Base-by-base conservation (phyloP, 2,329 filamentous ascomycete genomes). In the Venturia carpophila region DNA sequence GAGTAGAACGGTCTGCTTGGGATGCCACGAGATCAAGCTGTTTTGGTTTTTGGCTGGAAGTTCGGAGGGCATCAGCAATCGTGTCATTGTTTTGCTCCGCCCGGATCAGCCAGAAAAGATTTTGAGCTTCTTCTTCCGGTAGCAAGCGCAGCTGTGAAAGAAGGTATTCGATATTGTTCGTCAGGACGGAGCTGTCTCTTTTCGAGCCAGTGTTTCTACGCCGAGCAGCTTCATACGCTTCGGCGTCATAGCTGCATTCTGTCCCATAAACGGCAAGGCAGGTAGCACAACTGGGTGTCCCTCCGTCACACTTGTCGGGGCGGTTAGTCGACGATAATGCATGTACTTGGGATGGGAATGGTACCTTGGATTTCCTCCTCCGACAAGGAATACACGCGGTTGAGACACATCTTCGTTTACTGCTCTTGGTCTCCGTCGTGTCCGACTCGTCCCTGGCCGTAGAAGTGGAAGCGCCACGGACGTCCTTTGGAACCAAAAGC, bases 221-320 rank as follows among this genome's bases (percentile, higher is more conserved):
- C 19, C 34, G 61, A 5, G 41, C 43, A 49, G 30, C 45, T 39
- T 63, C 61, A 34, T 39, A 43, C 1, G 49, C 63, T 5, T 81
- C 79, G 24, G 74, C 73, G 68, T 82, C 80, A 71, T 82, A 83
- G 67, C 68, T 71, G 71, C 81, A 83, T 52, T 79, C 74, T 13
- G 79, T 81, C 63, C 77, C 74, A 70, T 82, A 83, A 11, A 83
- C 79, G 24, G 79, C 78, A 10, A 74, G 75, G 68, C 81, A 83
- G 13, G 80, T 81, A 27, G 79, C 79, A 71, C 81, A 83, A 7
- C 76, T 71, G 42, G 80, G 80, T 15, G 75, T 71, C 41, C 74
- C 73, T 43, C 80, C 80, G 71, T 83, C 80, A 69, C 81, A 83
- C 79, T 82, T 43, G 1, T 10, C 19, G 21, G 19, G 10, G 3